phyloP scores from a whole-genome alignment of 2,329 filamentous ascomycete species.

The Botrytis elliptica region DNA sequence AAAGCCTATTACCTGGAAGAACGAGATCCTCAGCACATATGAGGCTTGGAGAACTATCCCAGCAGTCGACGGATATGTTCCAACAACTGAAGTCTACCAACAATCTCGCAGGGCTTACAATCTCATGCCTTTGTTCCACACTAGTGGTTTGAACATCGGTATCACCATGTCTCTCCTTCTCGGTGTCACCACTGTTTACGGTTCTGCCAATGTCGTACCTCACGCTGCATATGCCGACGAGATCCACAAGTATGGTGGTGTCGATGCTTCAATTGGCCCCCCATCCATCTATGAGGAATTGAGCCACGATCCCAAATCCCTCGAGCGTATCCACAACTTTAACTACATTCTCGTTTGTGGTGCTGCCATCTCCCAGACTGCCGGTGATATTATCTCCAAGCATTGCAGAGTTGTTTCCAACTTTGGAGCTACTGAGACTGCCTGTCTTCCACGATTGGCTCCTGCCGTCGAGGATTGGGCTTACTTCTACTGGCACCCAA shows the following conservation, averaged over 20 bases:
- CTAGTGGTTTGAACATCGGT: conserved; percentile 30
- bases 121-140: conserved; percentile 31
- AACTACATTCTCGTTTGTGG: conserved; percentile 30
- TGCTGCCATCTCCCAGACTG: conserved; percentile 29
- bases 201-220: conserved; percentile 27
- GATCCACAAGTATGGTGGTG: conserved; percentile 31
- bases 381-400: conserved; percentile 25
- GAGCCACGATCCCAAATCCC: conserved; percentile 26
- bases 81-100: conserved; percentile 68
- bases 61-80: conserved; percentile 52
- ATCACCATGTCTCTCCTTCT: conserved; percentile 28
- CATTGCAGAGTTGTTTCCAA: conserved; percentile 27
- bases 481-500: conserved; percentile 32
- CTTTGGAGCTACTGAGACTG: conserved; percentile 32
- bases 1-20: conserved; percentile 41
- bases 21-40: conserved; percentile 29
- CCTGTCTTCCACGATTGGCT: conserved; percentile 24
- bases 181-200: conserved; percentile 32
- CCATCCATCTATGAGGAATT: conserved; percentile 31
- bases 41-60: conserved; percentile 31
- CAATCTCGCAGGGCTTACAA: conserved; percentile 27
- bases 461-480: conserved; percentile 30
- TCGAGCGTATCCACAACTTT: conserved; percentile 28
- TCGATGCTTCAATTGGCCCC: conserved; percentile 30
- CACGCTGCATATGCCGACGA: conserved; percentile 32